These are phyloP conservation scores for Hortiboletus campestris DNA, from an alignment of 768 basidiomycete genomes.

Conservation along the genomic window DNA sequence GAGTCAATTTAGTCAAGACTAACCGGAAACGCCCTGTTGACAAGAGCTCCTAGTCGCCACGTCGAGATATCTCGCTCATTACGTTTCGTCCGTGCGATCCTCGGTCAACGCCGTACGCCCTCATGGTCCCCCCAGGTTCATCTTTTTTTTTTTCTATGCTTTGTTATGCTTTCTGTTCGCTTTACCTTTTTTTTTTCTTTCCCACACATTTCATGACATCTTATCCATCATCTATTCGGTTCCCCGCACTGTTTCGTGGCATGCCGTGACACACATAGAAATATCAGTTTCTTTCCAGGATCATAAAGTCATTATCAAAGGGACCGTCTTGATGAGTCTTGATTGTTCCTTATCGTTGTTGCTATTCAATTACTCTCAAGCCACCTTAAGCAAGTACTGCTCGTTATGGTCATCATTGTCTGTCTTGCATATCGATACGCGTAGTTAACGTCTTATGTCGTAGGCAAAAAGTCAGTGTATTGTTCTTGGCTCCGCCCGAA, in stretches of 20 bases:
- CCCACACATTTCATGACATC: constrained; percentile 12
- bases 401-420: not conserved
- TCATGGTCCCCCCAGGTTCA: not conserved
- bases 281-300: not conserved
- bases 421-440: not conserved
- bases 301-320: constrained; percentile 13
- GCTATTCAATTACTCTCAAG: constrained; percentile 2
- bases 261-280: constrained; percentile 31
- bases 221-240: constrained; percentile 35
- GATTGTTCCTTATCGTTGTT: constrained; percentile 19
- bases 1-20: constrained; percentile 21
- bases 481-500: not conserved
- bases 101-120: not conserved
- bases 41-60: constrained; percentile 22
- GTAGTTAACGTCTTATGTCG: not conserved
- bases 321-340: constrained; percentile 12
- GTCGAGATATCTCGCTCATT: not conserved
- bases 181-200: constrained; percentile 5
- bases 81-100: constrained; percentile 9
- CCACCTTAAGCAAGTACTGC: not conserved
- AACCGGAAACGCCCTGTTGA: constrained; percentile 30
- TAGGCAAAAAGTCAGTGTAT: constrained; percentile 2
- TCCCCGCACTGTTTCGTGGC: constrained; percentile 14
- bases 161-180: constrained; percentile 25
- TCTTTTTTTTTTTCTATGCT: constrained; percentile 17